phyloP scores from a whole-genome alignment of 129 eudicot genomes.

The Flaveria ramosissima region DNA sequence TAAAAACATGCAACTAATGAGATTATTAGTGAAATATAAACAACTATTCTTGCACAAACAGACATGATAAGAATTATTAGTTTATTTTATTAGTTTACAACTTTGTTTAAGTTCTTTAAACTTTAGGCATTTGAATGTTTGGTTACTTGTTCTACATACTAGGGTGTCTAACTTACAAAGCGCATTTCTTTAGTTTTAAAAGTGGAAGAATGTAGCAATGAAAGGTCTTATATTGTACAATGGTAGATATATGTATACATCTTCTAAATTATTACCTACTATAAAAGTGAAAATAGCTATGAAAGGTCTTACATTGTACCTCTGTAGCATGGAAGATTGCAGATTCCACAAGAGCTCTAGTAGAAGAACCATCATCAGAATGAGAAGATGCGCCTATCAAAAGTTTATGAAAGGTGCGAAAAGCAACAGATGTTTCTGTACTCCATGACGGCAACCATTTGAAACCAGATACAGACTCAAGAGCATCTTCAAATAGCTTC shows the following conservation, averaged over 20 bases:
- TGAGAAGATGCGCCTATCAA: constrained; percentile 72
- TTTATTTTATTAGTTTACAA: background rate
- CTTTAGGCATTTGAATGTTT: background rate
- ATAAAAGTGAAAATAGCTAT: constrained; percentile 27
- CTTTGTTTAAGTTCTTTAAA: background rate
- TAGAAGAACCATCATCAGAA: constrained; percentile 48
- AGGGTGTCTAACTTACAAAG: background rate
- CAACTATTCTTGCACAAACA: background rate
- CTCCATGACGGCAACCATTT: constrained; percentile 98
- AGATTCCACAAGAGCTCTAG: constrained; percentile 51
- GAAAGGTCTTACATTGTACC: constrained; percentile 60
- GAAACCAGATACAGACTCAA: constrained; percentile 72
- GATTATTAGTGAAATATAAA: too few species aligned
- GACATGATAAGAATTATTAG: background rate
- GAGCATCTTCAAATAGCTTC: constrained; percentile 78
- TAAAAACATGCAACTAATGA: too few species aligned
- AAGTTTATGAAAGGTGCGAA: constrained; percentile 78
- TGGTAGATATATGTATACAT: background rate
- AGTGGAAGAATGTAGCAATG: background rate
- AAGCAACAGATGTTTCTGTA: constrained; percentile 87
- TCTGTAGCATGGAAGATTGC: constrained; percentile 67
- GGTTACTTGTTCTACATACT: constrained; percentile 11
- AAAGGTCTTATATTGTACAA: constrained; percentile 2
- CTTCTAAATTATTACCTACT: constrained; percentile 11
- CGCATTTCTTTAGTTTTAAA: background rate